Evolutionary conservation across 306 rosid species (phyloP).

Genomic region (Hylodesmum podocarpum): DNA sequence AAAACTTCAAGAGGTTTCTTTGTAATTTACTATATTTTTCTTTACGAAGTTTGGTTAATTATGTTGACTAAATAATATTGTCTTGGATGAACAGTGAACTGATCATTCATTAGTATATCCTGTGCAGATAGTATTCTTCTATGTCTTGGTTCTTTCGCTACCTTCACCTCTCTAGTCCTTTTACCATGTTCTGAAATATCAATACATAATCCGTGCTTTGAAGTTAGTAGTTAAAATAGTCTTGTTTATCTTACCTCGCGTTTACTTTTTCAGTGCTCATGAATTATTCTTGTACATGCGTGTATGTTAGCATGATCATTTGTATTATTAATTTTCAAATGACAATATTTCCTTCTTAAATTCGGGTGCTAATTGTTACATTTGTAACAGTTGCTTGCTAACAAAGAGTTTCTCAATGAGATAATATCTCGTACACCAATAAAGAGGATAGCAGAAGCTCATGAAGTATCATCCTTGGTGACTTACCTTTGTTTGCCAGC

Average conservation of each 20-base stretch:
- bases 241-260: no score
- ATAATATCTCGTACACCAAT: conserved; percentile 55
- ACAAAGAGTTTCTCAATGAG: conserved; percentile 45
- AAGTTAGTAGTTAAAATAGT: no score
- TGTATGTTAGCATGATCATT: neutral
- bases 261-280: neutral
- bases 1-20: no score
- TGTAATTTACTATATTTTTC: no score
- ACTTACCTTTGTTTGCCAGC: conserved; percentile 81
- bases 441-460: conserved; percentile 67
- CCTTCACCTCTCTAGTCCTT: neutral
- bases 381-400: conserved; percentile 49
- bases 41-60: neutral
- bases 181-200: neutral
- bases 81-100: neutral
- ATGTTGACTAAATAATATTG: neutral
- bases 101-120: neutral
- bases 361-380: neutral
- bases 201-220: neutral
- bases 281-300: neutral
- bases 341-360: neutral
- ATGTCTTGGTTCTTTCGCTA: neutral
- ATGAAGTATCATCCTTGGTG: conserved; percentile 86
- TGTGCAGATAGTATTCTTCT: neutral
- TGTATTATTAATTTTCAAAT: neutral